Conservation (phyloP, 768 basidiomycete species). For the Suillus subalutaceus region DNA sequence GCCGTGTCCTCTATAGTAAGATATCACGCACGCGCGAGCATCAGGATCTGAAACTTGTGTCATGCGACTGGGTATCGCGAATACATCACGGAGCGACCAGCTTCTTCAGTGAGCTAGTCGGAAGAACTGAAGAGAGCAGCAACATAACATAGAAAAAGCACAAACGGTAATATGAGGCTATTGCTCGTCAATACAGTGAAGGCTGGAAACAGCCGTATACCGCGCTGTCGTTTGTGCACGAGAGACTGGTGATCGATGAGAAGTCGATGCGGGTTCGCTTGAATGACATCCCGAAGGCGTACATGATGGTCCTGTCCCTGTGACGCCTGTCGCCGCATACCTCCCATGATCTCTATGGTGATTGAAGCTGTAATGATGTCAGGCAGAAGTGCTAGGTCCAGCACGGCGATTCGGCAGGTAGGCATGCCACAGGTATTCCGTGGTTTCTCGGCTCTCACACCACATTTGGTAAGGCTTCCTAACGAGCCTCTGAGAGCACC, state of each 20-base stretch:
- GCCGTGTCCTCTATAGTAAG: not conserved
- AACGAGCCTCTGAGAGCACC: not conserved
- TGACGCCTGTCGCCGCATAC: not conserved
- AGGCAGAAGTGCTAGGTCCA: not conserved
- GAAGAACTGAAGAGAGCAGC: not conserved
- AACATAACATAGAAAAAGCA: not conserved
- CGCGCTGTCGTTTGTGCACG: not conserved
- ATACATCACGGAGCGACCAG: not conserved
- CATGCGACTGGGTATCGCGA: not conserved
- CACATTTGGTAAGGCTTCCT: not conserved
- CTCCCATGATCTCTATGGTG: not conserved
- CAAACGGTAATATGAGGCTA: not conserved
- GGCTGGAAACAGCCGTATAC: not conserved
- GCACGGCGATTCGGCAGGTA: not conserved
- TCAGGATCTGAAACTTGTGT: not conserved
- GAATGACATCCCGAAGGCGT: not conserved
- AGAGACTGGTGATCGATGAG: not conserved
- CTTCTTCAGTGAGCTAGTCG: not conserved
- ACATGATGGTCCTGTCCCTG: not conserved
- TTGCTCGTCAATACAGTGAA: not conserved
- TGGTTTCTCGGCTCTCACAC: too few species aligned
- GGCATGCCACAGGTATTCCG: not conserved
- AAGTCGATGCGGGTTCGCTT: not conserved
- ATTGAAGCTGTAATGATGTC: not conserved
- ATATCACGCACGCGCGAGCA: too few species aligned